A percentile compares a stretch with the other conserved stretches of the same genome.
These are phyloP conservation scores for Phytophthora palmivora DNA, from an alignment of 352 stramenopile species.

Conservation along the genomic window DNA sequence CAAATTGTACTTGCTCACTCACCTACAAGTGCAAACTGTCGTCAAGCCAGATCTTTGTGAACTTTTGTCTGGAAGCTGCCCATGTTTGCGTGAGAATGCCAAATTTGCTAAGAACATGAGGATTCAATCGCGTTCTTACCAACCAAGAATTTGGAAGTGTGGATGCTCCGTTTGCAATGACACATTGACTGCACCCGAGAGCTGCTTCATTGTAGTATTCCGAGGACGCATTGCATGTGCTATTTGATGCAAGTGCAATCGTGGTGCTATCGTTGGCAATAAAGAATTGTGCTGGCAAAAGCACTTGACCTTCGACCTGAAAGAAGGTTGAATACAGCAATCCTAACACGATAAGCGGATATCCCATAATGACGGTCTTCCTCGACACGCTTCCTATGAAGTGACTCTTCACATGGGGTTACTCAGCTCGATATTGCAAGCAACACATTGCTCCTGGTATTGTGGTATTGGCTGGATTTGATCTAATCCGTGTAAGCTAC, in stretches of 20 bases:
- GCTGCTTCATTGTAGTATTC: slow-evolving; percentile 69
- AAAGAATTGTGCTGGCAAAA: slow-evolving; percentile 23
- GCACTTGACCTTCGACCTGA: slow-evolving; percentile 18
- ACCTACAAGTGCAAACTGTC: slow-evolving; percentile 57
- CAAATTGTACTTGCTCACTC: slow-evolving; percentile 1
- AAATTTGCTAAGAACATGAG: neutral
- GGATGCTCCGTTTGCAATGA: slow-evolving; percentile 39
- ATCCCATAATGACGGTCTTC: slow-evolving; percentile 8
- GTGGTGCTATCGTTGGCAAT: slow-evolving; percentile 1
- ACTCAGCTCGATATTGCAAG: slow-evolving; percentile 2
- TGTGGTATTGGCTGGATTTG: too few species aligned
- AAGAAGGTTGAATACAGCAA: slow-evolving; percentile 13
- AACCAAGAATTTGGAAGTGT: slow-evolving; percentile 42
- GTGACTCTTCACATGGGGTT: slow-evolving; percentile 42
- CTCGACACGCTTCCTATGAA: slow-evolving; percentile 16
- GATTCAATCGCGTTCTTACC: slow-evolving; percentile 28
- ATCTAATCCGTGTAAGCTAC: too few species aligned
- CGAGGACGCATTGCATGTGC: slow-evolving; percentile 38
- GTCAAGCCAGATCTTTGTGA: slow-evolving; percentile 32
- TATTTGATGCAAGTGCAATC: slow-evolving; percentile 12
- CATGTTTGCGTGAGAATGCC: neutral
- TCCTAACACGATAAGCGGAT: slow-evolving; percentile 3
- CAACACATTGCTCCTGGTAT: neutral
- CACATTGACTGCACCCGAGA: slow-evolving; percentile 65
- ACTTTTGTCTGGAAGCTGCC: slow-evolving; percentile 46